These are phyloP conservation scores for Scutellaria barbata DNA, from an alignment of 257 asterid species.

Conservation along the genomic window DNA sequence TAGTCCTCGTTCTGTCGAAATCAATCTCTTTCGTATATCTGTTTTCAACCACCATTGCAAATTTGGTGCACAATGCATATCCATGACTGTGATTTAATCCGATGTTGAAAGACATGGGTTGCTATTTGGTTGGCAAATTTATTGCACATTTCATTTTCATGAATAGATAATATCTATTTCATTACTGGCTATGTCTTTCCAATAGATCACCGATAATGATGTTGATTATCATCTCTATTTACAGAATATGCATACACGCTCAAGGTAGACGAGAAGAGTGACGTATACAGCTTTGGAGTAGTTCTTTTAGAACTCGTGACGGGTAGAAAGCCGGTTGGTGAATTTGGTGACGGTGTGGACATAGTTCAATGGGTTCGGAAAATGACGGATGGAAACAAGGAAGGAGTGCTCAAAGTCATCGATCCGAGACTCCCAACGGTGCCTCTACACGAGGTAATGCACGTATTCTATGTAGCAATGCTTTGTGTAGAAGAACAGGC, in stretches of 20 bases:
- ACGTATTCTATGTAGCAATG: slow-evolving; percentile 92
- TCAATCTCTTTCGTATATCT: slow-evolving; percentile 39
- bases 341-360: slow-evolving; percentile 97
- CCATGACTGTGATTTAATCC: not conserved
- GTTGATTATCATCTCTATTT: not conserved
- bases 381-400: slow-evolving; percentile 82
- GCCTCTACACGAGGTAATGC: slow-evolving; percentile 88
- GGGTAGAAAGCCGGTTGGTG: slow-evolving; percentile 92
- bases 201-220: not conserved
- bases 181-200: not conserved
- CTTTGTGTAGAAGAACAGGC: slow-evolving; percentile 97
- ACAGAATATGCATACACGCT: slow-evolving; percentile 94
- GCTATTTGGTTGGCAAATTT: slow-evolving; percentile 11
- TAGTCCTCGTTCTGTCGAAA: slow-evolving; percentile 29
- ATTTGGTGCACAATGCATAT: slow-evolving; percentile 37
- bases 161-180: not conserved
- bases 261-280: slow-evolving; percentile 97
- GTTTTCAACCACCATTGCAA: slow-evolving; percentile 38
- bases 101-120: not conserved
- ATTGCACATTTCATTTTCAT: slow-evolving; percentile 6
- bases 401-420: slow-evolving; percentile 74
- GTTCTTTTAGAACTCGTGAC: slow-evolving; percentile 84
- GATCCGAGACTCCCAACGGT: slow-evolving; percentile 84
- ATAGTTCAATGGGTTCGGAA: slow-evolving; percentile 96
- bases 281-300: slow-evolving; percentile 94